Percentiles rank a stretch among this genome's conserved stretches.
Evolutionary conservation across 1,284 basidiomycete genomes (phyloP).

Genomic region (Marasmius tenuissimus): DNA sequence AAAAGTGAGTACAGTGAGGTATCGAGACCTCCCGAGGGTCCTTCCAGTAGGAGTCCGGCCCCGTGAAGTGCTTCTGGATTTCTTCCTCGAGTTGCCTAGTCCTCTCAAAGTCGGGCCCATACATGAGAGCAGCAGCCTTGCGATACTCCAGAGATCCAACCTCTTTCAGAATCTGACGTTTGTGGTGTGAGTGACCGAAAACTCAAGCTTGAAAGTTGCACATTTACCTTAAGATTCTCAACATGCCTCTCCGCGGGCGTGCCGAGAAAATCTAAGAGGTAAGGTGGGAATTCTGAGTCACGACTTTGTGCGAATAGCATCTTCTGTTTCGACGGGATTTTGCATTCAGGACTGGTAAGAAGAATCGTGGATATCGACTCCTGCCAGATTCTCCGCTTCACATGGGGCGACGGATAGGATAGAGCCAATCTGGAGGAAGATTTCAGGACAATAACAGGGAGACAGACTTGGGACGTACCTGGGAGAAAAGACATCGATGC

Average conservation of each 20-base stretch:
- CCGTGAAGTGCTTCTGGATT: conserved; percentile 57
- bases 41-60: conserved; percentile 73
- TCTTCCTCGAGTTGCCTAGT: conserved; percentile 46
- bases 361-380: conserved; percentile 74
- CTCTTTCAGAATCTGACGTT: conserved; percentile 62
- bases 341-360: conserved; percentile 58
- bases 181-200: not conserved
- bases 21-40: conserved; percentile 30
- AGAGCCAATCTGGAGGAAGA: conserved; percentile 54
- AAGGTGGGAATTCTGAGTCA: conserved; percentile 68
- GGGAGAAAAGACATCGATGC: conserved; percentile 81
- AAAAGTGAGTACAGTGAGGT: conserved; percentile 48
- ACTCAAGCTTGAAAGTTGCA: conserved; percentile 4
- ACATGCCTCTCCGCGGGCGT: conserved; percentile 74
- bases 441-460: not conserved
- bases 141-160: conserved; percentile 55
- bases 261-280: conserved; percentile 68
- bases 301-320: conserved; percentile 63
- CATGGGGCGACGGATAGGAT: conserved; percentile 60
- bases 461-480: conserved; percentile 33
- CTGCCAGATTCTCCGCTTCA: conserved; percentile 79
- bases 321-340: conserved; percentile 59
- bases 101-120: conserved; percentile 47
- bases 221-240: conserved; percentile 74
- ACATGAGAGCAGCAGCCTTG: conserved; percentile 45